Base-by-base conservation (phyloP, 768 basidiomycete species). In the Strobilomyces echinocephalus region DNA sequence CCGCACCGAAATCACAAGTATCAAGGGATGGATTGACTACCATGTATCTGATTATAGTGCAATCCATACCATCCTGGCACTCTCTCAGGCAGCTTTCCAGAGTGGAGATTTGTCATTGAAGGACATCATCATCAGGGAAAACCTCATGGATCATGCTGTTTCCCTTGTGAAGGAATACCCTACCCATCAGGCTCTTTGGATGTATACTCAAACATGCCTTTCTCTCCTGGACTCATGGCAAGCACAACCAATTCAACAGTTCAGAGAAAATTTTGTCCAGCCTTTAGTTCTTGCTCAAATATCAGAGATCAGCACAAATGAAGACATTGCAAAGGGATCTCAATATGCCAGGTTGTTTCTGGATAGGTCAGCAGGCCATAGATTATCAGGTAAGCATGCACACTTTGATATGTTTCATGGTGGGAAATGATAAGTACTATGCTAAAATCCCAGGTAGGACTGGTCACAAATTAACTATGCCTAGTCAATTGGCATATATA, bases 21-120 rank as follows among this genome's bases (percentile, higher is more conserved):
- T 78, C 28, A 72, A 69, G 28, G 56, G 56, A 43, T 88, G 87
- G 87, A 72, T 87, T 12, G 74, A 82, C 40, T 64, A 59, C n/a
- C 84, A 88, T 60, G 71, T 86, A 30, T 82, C 83, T 24, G 87
- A 89, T 63, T 80, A 82, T 62, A 82, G 83, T 43, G 80, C 86
- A 5, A 73, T 82, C 38, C 79, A 87, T 56, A 80, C 79, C 54
- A 65, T 81, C 38, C 76, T 74, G 57, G 64, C 64, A 30, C 59
- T 82, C n/a, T 63, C 71, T 55, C 58, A 43, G 15, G 44, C 42
- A 47, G 46, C 52, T 46, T 30, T 57, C 18, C 57, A 35, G 41
- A 54, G 54, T 10, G 26, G 44, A 34, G 31, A 57, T 40, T 16
- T 18, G 15, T 33, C 33, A n/a, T 49, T 63, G 47, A 15, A 20